Conservation (phyloP, 1,139 yeast genomes). For the Geotrichum citri-aurantii region DNA sequence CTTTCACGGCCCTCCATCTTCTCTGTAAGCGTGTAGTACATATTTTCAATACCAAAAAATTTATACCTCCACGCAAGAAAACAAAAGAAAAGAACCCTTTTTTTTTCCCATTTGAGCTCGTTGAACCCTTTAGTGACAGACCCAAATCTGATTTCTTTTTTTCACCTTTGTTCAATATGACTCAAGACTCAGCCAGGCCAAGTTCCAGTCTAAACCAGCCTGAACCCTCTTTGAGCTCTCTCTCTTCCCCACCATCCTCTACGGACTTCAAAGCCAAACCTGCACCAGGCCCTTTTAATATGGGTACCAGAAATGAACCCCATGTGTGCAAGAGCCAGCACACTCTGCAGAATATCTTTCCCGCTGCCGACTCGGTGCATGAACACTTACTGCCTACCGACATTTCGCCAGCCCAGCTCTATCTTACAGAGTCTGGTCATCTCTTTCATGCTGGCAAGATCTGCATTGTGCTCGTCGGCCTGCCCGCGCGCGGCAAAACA, state of each 20-base stretch:
- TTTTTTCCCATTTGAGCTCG: background rate
- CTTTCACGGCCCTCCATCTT: too few species aligned
- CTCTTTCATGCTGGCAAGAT: conserved; percentile 94
- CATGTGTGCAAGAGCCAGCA: background rate
- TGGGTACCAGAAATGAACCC: conserved; percentile 1
- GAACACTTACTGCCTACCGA: conserved; percentile 34
- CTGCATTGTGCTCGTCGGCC: conserved; percentile 81
- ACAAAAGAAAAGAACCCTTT: background rate
- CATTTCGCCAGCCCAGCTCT: conserved; percentile 68
- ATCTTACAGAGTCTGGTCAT: conserved; percentile 84
- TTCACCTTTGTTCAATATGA: background rate
- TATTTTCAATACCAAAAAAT: too few species aligned
- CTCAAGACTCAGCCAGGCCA: background rate
- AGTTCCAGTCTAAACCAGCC: background rate
- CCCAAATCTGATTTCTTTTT: background rate
- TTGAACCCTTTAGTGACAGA: background rate
- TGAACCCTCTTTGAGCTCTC: background rate
- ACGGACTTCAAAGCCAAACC: conserved; percentile 6
- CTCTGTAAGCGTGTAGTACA: too few species aligned
- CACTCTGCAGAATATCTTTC: conserved; percentile 13
- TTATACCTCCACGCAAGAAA: background rate
- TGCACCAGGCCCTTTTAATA: conserved; percentile 18
- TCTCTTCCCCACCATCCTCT: background rate
- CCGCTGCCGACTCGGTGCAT: conserved; percentile 33
- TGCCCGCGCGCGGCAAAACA: conserved; percentile 96